phyloP scores from a whole-genome alignment of 257 asterid genomes.

The Solanum chaucha region DNA sequence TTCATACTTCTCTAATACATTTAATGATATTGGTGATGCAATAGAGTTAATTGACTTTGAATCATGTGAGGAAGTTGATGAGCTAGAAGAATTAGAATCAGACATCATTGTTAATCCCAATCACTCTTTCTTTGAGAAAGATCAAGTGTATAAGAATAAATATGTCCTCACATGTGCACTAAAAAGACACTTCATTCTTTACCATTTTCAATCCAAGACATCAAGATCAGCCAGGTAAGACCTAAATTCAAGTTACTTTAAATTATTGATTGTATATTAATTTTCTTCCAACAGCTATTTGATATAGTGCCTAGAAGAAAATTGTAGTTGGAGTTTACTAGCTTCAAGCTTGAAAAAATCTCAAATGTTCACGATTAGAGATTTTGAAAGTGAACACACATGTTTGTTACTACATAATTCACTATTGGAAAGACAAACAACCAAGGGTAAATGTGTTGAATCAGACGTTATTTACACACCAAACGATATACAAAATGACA shows the following conservation, averaged over 20 bases:
- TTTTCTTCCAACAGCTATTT: neutral
- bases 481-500: too few species aligned
- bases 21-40: neutral
- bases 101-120: neutral
- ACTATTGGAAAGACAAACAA: neutral
- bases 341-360: neutral
- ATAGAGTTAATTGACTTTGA: neutral
- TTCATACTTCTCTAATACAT: neutral
- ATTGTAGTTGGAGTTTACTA: neutral
- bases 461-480: too few species aligned
- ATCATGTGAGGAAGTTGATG: neutral
- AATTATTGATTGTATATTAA: neutral
- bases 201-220: neutral
- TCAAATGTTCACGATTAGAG: neutral
- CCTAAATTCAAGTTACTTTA: neutral
- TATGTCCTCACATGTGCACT: neutral
- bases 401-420: neutral
- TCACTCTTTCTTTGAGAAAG: neutral
- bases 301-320: neutral
- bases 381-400: neutral
- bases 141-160: neutral
- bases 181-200: neutral
- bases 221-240: neutral
- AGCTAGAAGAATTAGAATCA: neutral
- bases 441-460: too few species aligned